phyloP scores from a whole-genome alignment of 2,329 filamentous ascomycete species.

The Colletotrichum filicis region DNA sequence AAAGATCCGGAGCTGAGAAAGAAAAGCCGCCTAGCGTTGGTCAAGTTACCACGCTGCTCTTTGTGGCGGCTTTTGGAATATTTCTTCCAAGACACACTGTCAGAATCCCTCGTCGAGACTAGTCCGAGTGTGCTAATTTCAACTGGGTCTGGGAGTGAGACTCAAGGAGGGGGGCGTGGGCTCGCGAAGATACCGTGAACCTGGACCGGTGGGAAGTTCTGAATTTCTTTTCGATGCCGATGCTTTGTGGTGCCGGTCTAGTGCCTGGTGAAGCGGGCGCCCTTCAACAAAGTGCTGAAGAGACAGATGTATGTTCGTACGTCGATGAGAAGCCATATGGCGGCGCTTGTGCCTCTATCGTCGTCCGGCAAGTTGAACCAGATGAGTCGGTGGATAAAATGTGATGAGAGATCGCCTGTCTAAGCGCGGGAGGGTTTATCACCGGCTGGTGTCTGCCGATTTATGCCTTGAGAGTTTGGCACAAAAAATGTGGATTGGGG shows the following conservation, averaged over 20 bases:
- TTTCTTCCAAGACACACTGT: constrained; percentile 33
- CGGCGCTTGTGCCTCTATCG: not conserved
- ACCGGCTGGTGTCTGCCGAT: not conserved
- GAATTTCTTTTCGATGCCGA: constrained; percentile 33
- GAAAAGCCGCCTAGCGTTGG: constrained; percentile 35
- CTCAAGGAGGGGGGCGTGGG: constrained; percentile 24
- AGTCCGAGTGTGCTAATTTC: constrained; percentile 21
- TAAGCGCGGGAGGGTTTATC: not conserved
- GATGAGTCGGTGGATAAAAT: not conserved
- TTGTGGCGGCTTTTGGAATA: constrained; percentile 30
- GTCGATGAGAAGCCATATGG: not conserved
- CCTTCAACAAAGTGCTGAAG: constrained; percentile 19
- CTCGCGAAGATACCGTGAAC: constrained; percentile 23
- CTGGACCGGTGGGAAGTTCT: constrained; percentile 31
- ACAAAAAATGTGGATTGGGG: constrained; percentile 10
- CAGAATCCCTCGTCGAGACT: constrained; percentile 23
- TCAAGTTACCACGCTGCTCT: constrained; percentile 36
- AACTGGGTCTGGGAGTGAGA: constrained; percentile 27
- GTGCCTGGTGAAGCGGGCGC: constrained; percentile 26
- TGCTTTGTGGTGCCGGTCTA: constrained; percentile 33
- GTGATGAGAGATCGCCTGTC: not conserved
- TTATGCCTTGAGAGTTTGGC: constrained; percentile 3
- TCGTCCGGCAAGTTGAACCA: not conserved
- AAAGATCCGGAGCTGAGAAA: constrained; percentile 27
- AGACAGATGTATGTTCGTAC: not conserved